These are phyloP conservation scores for Boletus edulis DNA, from an alignment of 768 basidiomycete genomes.

Conservation along the genomic window DNA sequence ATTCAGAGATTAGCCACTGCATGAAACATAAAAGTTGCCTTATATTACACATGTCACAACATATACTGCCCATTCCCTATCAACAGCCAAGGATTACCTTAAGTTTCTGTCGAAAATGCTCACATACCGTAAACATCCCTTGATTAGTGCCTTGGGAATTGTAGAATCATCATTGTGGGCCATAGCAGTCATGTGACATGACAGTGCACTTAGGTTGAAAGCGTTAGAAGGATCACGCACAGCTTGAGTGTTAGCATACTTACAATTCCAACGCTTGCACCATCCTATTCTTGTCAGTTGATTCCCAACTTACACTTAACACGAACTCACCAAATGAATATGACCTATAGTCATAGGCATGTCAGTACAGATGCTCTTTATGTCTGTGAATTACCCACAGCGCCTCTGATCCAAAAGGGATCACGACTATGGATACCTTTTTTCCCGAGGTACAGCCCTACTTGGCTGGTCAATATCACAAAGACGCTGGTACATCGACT, in stretches of 20 bases:
- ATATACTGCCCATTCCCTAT: conserved; percentile 13
- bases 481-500: conserved; percentile 10
- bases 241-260: not conserved
- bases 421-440: conserved; percentile 14
- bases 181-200: conserved; percentile 4
- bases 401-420: conserved; percentile 19
- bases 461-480: conserved; percentile 21
- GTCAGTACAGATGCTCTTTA: not conserved
- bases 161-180: not conserved
- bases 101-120: not conserved
- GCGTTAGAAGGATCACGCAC: not conserved
- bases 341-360: conserved; percentile 8
- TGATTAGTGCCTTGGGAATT: not conserved
- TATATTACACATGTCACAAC: conserved; percentile 16
- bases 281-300: conserved; percentile 12
- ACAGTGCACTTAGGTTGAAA: conserved; percentile 8
- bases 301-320: not conserved
- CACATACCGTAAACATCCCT: conserved; percentile 6
- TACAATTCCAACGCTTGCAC: conserved; percentile 17
- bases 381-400: conserved; percentile 8
- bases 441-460: conserved; percentile 23
- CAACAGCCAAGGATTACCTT: not conserved
- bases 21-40: not conserved
- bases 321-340: conserved; percentile 21
- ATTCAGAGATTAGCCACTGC: not conserved